These are phyloP conservation scores for Wickerhamiella brachini DNA, from an alignment of 805 yeast genomes.

Conservation along the genomic window DNA sequence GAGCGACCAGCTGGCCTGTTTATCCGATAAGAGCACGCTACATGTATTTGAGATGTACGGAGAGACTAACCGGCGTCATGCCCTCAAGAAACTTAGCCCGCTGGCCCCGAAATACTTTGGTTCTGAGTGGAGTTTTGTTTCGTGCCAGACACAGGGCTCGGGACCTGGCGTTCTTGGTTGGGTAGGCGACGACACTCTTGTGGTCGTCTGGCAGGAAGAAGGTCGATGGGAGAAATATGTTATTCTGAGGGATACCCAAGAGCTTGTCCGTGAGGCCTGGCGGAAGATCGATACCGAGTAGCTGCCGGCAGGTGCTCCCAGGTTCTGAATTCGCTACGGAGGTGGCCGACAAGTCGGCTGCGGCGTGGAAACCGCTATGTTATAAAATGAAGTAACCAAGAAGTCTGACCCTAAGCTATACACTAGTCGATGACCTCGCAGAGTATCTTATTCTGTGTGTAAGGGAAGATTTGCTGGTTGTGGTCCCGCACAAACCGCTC, in stretches of 20 bases:
- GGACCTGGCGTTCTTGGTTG: constrained; percentile 48
- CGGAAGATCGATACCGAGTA: constrained; percentile 28
- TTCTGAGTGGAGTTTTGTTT: constrained; percentile 80
- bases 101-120: constrained; percentile 63
- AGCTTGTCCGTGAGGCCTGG: constrained; percentile 60
- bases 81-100: constrained; percentile 44
- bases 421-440: constrained; percentile 23
- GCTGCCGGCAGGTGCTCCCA: too few relatives aligned
- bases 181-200: constrained; percentile 59
- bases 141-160: constrained; percentile 37
- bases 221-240: constrained; percentile 81
- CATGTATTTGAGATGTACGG: constrained; percentile 59
- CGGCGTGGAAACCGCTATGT: too few relatives aligned
- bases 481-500: constrained; percentile 20
- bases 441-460: constrained; percentile 16
- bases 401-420: too few relatives aligned
- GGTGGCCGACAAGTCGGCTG: too few relatives aligned
- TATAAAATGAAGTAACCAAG: too few relatives aligned
- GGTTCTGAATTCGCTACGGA: too few relatives aligned
- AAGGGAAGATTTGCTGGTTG: constrained; percentile 19
- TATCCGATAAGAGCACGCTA: constrained; percentile 79
- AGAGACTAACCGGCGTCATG: constrained; percentile 37
- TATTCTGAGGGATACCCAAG: constrained; percentile 49
- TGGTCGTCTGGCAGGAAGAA: constrained; percentile 59
- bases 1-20: constrained; percentile 63